Conservation (phyloP, 768 basidiomycete species). For the Lactarius psammicola region DNA sequence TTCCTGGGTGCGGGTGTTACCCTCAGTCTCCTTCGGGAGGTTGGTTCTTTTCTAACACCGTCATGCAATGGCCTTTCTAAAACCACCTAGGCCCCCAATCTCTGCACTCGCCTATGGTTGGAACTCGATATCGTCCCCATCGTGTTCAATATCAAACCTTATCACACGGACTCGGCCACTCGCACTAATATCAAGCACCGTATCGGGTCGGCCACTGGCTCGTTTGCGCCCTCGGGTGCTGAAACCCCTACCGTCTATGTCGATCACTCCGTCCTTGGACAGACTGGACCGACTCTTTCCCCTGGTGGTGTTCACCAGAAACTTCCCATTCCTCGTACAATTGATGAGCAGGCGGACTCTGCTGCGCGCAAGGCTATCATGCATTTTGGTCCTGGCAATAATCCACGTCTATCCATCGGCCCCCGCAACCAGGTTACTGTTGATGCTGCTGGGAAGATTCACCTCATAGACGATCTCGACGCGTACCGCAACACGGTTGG, state of each 20-base stretch:
- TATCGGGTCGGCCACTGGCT: conserved; percentile 76
- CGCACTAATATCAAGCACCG: conserved; percentile 80
- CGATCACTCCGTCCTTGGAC: conserved; percentile 52
- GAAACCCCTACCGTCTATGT: conserved; percentile 74
- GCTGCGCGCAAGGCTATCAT: conserved; percentile 82
- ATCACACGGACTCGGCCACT: conserved; percentile 75
- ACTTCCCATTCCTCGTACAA: conserved; percentile 70
- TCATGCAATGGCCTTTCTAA: conserved; percentile 24
- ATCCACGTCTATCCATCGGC: conserved; percentile 78
- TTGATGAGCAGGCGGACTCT: conserved; percentile 84
- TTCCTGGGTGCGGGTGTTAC: conserved; percentile 84
- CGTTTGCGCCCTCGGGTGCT: conserved; percentile 71
- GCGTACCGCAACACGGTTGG: conserved; percentile 75
- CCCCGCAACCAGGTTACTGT: conserved; percentile 86
- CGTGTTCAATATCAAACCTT: conserved; percentile 83
- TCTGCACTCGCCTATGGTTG: conserved; percentile 84
- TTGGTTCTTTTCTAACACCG: conserved; percentile 32
- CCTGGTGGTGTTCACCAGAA: conserved; percentile 50
- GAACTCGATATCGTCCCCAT: conserved; percentile 81
- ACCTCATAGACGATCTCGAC: conserved; percentile 78
- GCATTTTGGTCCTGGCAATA: conserved; percentile 80
- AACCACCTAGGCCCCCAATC: conserved; percentile 58
- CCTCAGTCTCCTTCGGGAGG: conserved; percentile 66
- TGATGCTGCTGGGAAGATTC: conserved; percentile 83
- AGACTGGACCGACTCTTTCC: conserved; percentile 36